phyloP scores from a whole-genome alignment of 2,329 filamentous ascomycete species.

The Escovopsis sp. region DNA sequence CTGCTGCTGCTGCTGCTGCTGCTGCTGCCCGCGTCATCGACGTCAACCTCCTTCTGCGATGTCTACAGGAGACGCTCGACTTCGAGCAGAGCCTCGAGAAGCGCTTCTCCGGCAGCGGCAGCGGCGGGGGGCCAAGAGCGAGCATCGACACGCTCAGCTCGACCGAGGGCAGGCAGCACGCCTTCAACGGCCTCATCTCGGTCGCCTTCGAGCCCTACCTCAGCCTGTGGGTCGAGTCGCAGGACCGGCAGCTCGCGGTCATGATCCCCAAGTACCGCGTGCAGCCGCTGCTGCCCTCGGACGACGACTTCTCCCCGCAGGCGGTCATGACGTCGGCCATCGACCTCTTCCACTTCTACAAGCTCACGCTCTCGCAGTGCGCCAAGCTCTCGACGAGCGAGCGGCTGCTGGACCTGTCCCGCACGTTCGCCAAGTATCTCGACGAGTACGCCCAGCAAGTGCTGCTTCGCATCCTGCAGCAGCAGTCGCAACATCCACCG shows the following conservation, averaged over 20 bases:
- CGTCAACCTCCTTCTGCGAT: slow-evolving; percentile 76
- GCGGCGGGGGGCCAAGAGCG: slow-evolving; percentile 39
- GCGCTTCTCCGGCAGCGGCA: slow-evolving; percentile 46
- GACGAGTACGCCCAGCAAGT: slow-evolving; percentile 94
- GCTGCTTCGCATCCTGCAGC: slow-evolving; percentile 54
- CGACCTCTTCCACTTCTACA: slow-evolving; percentile 94
- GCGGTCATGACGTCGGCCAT: slow-evolving; percentile 87
- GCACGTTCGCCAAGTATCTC: slow-evolving; percentile 77
- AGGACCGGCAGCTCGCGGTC: slow-evolving; percentile 70
- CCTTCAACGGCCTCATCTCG: slow-evolving; percentile 82
- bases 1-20: too few species aligned
- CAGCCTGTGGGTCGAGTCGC: slow-evolving; percentile 91
- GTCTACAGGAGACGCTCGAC: slow-evolving; percentile 87
- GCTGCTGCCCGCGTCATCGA: too few species aligned
- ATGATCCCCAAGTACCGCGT: slow-evolving; percentile 80
- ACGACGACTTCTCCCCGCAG: slow-evolving; percentile 86
- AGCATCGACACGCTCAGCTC: slow-evolving; percentile 86
- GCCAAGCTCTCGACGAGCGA: slow-evolving; percentile 90
- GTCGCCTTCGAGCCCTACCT: slow-evolving; percentile 96
- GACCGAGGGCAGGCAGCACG: slow-evolving; percentile 54
- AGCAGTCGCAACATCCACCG: too few species aligned
- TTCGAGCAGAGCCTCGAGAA: slow-evolving; percentile 88
- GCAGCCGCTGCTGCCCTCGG: slow-evolving; percentile 62
- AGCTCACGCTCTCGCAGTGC: slow-evolving; percentile 81
- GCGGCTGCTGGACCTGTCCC: slow-evolving; percentile 69